These are phyloP conservation scores for Populus euphratica DNA, from an alignment of 345 rosid genomes.

Conservation along the genomic window DNA sequence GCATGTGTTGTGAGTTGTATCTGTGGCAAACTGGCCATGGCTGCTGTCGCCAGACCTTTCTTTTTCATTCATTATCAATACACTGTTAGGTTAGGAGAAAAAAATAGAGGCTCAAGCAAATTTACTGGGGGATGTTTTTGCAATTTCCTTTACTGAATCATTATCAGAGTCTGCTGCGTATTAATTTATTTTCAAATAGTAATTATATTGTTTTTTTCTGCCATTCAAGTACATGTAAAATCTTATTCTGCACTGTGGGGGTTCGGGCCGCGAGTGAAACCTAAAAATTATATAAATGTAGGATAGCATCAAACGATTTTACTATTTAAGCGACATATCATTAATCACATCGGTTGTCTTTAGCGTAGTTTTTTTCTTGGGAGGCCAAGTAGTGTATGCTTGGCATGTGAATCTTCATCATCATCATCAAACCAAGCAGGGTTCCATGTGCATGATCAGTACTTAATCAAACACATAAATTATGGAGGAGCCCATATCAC, in stretches of 20 bases:
- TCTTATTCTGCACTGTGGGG: neutral
- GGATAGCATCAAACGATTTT: neutral
- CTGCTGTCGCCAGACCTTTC: neutral
- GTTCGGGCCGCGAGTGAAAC: neutral
- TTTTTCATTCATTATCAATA: neutral
- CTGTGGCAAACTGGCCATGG: neutral
- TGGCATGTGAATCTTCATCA: constrained; percentile 1
- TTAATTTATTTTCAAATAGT: neutral
- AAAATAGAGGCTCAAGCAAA: neutral
- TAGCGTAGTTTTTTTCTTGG: neutral
- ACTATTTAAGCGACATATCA: neutral
- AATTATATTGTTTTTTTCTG: neutral
- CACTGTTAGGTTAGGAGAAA: neutral
- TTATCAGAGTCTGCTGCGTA: neutral
- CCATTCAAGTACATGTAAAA: neutral
- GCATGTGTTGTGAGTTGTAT: neutral
- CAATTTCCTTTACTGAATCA: neutral
- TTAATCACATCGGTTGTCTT: neutral
- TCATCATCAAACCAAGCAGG: neutral
- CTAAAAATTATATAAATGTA: neutral
- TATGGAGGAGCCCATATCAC: constrained; percentile 10
- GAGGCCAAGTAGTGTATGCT: neutral
- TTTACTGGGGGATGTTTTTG: neutral
- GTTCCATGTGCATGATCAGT: neutral
- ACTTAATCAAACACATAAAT: neutral